These are phyloP conservation scores for Psilocybe cyanescens DNA, from an alignment of 768 basidiomycete genomes.

Conservation along the genomic window DNA sequence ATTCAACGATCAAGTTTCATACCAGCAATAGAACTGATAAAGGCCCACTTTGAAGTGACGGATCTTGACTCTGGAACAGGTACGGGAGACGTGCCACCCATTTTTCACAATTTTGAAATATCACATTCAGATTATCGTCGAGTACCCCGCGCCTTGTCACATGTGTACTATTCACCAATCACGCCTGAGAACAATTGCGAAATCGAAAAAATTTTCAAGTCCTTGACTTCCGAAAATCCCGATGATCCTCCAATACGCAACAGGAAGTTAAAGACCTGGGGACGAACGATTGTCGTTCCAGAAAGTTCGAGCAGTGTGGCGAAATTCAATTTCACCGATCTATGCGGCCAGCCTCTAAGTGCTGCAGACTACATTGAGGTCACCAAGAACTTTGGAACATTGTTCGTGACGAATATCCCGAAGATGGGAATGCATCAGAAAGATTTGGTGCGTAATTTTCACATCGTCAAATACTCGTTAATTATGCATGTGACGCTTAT, in stretches of 20 bases:
- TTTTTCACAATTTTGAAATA: constrained; percentile 6
- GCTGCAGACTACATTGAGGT: constrained; percentile 97
- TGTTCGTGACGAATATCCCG: constrained; percentile 87
- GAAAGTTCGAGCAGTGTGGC: constrained; percentile 82
- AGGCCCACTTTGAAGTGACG: constrained; percentile 82
- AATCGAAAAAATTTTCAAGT: constrained; percentile 82
- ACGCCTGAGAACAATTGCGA: constrained; percentile 66
- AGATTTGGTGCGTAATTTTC: constrained; percentile 64
- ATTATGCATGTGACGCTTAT: not conserved
- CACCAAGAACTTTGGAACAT: constrained; percentile 82
- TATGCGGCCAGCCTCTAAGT: constrained; percentile 89
- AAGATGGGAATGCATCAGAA: constrained; percentile 88
- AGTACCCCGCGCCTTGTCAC: constrained; percentile 88
- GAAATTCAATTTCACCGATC: constrained; percentile 81
- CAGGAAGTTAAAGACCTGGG: constrained; percentile 85
- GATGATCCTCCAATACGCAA: constrained; percentile 60
- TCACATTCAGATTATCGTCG: constrained; percentile 82
- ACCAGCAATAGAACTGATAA: constrained; percentile 93
- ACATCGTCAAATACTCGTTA: not conserved
- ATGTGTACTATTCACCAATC: constrained; percentile 90
- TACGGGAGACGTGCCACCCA: constrained; percentile 32
- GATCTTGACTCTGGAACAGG: constrained; percentile 97
- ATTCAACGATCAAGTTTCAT: constrained; percentile 95
- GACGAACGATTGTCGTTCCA: constrained; percentile 78
- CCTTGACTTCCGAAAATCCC: constrained; percentile 58